These are phyloP conservation scores for Gossypium davidsonii DNA, from an alignment of 441 rosid species.

Conservation along the genomic window DNA sequence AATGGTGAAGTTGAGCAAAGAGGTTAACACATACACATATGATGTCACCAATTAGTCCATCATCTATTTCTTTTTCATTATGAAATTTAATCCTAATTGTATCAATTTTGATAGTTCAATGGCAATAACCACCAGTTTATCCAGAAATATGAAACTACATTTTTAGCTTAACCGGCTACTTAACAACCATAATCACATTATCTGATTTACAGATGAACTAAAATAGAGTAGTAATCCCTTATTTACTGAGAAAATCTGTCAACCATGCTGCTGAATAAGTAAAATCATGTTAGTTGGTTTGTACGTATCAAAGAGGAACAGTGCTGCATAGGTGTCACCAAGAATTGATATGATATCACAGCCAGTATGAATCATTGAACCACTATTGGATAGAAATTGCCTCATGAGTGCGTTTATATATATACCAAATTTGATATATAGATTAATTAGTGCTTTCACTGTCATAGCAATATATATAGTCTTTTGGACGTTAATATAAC, in stretches of 20 bases:
- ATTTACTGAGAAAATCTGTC: too few relatives aligned
- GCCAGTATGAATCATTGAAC: too few relatives aligned
- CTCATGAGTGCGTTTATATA: too few relatives aligned
- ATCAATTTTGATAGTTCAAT: neutral
- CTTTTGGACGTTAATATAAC: neutral
- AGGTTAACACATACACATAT: neutral
- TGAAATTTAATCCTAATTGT: neutral
- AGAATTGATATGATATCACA: too few relatives aligned
- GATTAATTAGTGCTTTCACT: neutral
- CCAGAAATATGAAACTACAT: slow-evolving; percentile 5
- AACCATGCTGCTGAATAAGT: too few relatives aligned
- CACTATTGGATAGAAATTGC: too few relatives aligned
- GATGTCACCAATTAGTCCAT: neutral
- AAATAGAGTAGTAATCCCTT: neutral
- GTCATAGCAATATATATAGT: neutral
- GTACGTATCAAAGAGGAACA: too few relatives aligned
- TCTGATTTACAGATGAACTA: neutral
- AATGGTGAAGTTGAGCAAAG: neutral
- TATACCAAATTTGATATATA: neutral
- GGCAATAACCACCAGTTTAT: neutral
- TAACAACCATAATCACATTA: neutral
- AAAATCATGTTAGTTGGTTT: too few relatives aligned
- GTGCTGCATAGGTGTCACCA: too few relatives aligned
- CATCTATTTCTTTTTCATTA: neutral
- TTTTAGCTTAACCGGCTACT: neutral